phyloP scores from a whole-genome alignment of 441 rosid genomes.

The Adansonia madagascariensis region DNA sequence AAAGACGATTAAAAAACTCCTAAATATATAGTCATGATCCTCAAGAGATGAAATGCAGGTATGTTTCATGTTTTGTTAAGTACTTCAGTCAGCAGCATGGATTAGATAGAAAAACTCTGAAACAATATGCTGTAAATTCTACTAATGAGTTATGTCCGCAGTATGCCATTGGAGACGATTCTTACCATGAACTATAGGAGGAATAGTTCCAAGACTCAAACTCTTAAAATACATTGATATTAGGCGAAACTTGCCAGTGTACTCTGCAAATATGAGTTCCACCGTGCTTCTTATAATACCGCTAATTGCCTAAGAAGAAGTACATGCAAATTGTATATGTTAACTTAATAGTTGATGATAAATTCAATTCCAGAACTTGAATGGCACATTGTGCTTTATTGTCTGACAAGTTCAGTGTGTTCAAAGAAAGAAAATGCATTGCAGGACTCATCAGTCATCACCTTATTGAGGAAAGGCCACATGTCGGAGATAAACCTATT shows the following conservation, averaged over 20 bases:
- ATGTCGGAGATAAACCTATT: slow-evolving; percentile 40
- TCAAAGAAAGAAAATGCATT: neutral
- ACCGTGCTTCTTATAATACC: slow-evolving; percentile 46
- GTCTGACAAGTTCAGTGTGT: neutral
- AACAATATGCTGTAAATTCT: neutral
- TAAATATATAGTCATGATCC: neutral
- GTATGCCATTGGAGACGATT: neutral
- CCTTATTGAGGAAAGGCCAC: slow-evolving; percentile 54
- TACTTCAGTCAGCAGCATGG: neutral
- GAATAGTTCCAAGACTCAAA: slow-evolving; percentile 74
- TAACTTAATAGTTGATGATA: neutral
- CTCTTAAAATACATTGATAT: slow-evolving; percentile 63
- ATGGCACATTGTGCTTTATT: too few relatives aligned
- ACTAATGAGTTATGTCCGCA: neutral
- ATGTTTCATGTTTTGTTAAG: neutral
- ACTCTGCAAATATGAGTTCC: slow-evolving; percentile 64
- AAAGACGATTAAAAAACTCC: neutral
- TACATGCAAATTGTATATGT: neutral
- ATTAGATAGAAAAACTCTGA: neutral
- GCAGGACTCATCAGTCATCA: slow-evolving; percentile 27
- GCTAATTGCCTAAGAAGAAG: slow-evolving; percentile 56
- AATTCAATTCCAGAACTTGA: too few relatives aligned
- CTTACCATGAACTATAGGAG: slow-evolving; percentile 72
- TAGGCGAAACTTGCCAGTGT: slow-evolving; percentile 54
- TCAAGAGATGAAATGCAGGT: neutral